phyloP scores from a whole-genome alignment of 2,329 filamentous ascomycete genomes.

The Xylaria sp. region DNA sequence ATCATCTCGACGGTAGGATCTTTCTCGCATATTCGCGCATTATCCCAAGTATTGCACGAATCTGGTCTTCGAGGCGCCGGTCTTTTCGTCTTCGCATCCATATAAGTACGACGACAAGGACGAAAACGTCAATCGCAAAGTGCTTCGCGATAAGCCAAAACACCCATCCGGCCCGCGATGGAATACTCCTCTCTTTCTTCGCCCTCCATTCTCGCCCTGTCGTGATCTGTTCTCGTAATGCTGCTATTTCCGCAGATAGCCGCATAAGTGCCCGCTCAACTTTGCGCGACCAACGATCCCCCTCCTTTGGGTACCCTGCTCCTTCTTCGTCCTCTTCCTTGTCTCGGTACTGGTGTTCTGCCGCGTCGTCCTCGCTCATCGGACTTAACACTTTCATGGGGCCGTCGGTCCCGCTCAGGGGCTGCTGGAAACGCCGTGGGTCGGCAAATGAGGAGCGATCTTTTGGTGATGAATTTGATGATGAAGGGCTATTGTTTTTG shows the following conservation, averaged over 20 bases:
- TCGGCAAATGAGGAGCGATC: conserved; percentile 52
- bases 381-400: conserved; percentile 81
- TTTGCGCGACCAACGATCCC: conserved; percentile 78
- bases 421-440: conserved; percentile 59
- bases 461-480: conserved; percentile 68
- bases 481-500: conserved; percentile 81
- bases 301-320: conserved; percentile 55
- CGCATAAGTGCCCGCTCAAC: conserved; percentile 89
- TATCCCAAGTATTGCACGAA: conserved; percentile 70
- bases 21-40: conserved; percentile 69
- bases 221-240: conserved; percentile 89
- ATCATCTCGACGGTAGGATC: conserved; percentile 67
- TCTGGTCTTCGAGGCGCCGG: conserved; percentile 76
- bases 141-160: conserved; percentile 79
- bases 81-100: conserved; percentile 81
- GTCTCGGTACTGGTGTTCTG: conserved; percentile 65
- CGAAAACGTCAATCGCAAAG: conserved; percentile 74
- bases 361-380: conserved; percentile 84
- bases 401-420: conserved; percentile 61
- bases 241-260: conserved; percentile 92
- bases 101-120: conserved; percentile 73
- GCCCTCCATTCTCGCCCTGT: conserved; percentile 77
- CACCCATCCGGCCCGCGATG: conserved; percentile 77
- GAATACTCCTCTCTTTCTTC: conserved; percentile 71
- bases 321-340: conserved; percentile 57